Evolutionary conservation across 2,329 filamentous ascomycete species (phyloP), one percentile per base, ranked within the genome.

Genomic region (Kalmusia sp.): DNA sequence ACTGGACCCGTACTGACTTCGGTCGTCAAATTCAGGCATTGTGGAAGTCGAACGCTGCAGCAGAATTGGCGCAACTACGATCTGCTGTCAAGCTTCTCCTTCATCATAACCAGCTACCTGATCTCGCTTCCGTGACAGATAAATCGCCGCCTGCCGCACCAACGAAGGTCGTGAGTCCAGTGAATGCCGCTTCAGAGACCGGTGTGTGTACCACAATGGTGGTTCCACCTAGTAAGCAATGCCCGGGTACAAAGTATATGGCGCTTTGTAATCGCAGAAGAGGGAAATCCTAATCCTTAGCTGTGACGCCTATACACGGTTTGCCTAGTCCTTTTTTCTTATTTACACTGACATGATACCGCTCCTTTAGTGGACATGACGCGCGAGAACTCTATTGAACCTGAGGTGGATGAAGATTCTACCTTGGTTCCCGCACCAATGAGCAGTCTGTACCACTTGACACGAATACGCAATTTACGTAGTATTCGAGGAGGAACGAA

Each of bases 401-500:
- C 54, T 22, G 62, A 68, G n/a, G 59, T 61, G 2, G 63, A 59
- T 15, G 65, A 68, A 38, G 67, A 69, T 15, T 51, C 64, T 28
- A 55, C 56, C n/a, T 52, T 70, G 8, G 64, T 68, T 0, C 62
- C 63, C 28, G 70, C 68, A n/a, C 70, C 70, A 7, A 73, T 73
- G 70, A 61, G 61, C 43, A 69, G 65, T 38, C 58, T 73, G 14
- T 73, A 72, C 53, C 65, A 72, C 44, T 59, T 73, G 2, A 73
- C 68, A 14, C 56, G 63, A 5, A 70, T 73, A 19, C 59, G 65
- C n/a, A 72, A 70, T 47, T 61, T 73, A 37, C 61, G 67, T 28
- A 70, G 64, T 37, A 63, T 58, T 33, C 54, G 63, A 49, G 63
- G 59, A 51, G 64, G 61, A 22, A 57, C 66, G 19, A 62, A 63